Percentiles rank a stretch among this genome's conserved stretches.
These are phyloP conservation scores for Solanum hybrid DNA, from an alignment of 305 asterid species.

Conservation along the genomic window DNA sequence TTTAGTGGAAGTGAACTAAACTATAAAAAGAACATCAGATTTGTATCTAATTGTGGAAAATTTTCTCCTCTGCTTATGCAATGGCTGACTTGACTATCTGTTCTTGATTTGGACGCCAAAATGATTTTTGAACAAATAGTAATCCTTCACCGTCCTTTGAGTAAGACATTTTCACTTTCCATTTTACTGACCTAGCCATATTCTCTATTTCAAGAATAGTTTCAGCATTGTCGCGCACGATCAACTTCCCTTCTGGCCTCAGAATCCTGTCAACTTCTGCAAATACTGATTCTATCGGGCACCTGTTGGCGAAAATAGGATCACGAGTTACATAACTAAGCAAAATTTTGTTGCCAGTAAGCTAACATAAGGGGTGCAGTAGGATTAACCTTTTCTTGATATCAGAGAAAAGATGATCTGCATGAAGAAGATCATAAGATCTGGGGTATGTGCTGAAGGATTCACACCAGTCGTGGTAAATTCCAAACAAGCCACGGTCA, in stretches of 20 bases:
- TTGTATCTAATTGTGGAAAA: neutral
- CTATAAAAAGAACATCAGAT: neutral
- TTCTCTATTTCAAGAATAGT: constrained; percentile 11
- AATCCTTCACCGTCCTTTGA: constrained; percentile 15
- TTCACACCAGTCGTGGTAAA: constrained; percentile 18
- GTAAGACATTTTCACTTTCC: constrained; percentile 12
- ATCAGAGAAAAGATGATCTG: constrained; percentile 15
- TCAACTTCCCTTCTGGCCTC: constrained; percentile 16
- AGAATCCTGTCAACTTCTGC: constrained; percentile 18
- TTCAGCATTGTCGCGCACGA: constrained; percentile 15
- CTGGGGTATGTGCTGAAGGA: constrained; percentile 18
- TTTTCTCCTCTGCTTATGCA: neutral
- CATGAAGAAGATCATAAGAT: constrained; percentile 17
- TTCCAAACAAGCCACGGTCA: constrained; percentile 18
- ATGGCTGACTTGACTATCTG: constrained; percentile 13
- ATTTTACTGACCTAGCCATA: constrained; percentile 4
- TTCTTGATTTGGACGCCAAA: constrained; percentile 13
- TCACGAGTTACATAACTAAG: neutral
- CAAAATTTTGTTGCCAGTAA: neutral
- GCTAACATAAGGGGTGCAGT: neutral
- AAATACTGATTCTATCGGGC: constrained; percentile 1
- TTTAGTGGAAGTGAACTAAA: neutral
- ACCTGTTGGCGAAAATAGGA: neutral
- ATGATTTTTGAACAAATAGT: constrained; percentile 11
- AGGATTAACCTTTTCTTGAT: constrained; percentile 8